phyloP scores from a whole-genome alignment of 2,329 filamentous ascomycete genomes.

The Cladosporium sphaerospermum region DNA sequence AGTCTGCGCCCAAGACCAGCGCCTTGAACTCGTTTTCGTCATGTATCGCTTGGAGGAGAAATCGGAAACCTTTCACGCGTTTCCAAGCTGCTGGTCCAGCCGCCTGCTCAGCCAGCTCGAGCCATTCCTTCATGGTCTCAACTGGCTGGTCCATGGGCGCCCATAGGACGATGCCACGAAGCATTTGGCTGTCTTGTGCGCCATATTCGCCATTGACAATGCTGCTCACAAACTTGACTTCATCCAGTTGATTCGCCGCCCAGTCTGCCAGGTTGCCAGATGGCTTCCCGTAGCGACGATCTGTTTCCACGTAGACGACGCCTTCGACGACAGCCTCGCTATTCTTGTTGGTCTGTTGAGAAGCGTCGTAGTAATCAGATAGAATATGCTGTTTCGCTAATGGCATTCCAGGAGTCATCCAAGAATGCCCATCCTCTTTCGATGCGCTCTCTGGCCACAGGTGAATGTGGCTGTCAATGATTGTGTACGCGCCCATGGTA shows the following conservation, averaged over 20 bases:
- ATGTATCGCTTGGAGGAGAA: conserved; percentile 61
- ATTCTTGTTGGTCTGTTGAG: conserved; percentile 33
- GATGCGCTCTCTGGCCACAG: conserved; percentile 63
- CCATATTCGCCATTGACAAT: conserved; percentile 54
- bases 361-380: conserved; percentile 25
- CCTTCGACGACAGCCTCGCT: conserved; percentile 40
- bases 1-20: conserved; percentile 30
- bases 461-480: conserved; percentile 90
- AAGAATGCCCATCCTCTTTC: conserved; percentile 59
- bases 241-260: conserved; percentile 63
- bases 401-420: conserved; percentile 56
- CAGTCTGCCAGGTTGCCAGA: conserved; percentile 38
- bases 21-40: conserved; percentile 30
- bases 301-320: conserved; percentile 79
- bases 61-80: conserved; percentile 72
- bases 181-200: conserved; percentile 44
- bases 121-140: conserved; percentile 57
- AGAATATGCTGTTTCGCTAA: conserved; percentile 58
- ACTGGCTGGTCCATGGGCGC: conserved; percentile 69
- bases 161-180: conserved; percentile 73
- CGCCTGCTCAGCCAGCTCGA: conserved; percentile 53
- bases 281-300: conserved; percentile 46
- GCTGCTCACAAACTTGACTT: conserved; percentile 62
- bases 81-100: conserved; percentile 58
- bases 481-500: conserved; percentile 31